A percentile compares a stretch with the other conserved stretches of the same genome.
phyloP scores from a whole-genome alignment of 2,329 filamentous ascomycete genomes.

The Falciphora oryzae region DNA sequence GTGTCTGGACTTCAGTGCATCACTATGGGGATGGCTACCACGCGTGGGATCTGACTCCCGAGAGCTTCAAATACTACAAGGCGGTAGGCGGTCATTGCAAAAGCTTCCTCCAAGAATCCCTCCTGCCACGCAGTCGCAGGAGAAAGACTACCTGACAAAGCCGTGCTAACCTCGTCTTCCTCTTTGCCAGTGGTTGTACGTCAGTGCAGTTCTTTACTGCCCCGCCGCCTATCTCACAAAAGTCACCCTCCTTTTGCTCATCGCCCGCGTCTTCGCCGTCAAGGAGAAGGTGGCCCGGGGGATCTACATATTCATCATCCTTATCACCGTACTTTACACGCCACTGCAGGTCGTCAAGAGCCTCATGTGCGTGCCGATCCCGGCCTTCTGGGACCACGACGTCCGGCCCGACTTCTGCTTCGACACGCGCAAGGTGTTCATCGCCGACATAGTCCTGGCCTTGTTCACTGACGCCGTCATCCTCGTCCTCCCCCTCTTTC shows the following conservation, averaged over 20 bases:
- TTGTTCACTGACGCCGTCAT: slow-evolving; percentile 29
- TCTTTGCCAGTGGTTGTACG: slow-evolving; percentile 13
- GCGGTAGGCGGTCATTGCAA: background rate
- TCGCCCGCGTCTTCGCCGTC: slow-evolving; percentile 20
- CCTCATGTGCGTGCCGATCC: slow-evolving; percentile 18
- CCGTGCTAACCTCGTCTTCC: no score
- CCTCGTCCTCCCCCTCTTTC: slow-evolving; percentile 26
- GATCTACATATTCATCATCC: slow-evolving; percentile 17
- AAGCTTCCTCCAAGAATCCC: no score
- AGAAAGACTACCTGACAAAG: no score
- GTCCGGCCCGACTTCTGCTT: slow-evolving; percentile 22
- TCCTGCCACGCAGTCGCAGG: no score
- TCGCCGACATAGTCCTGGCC: slow-evolving; percentile 26
- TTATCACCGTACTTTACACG: slow-evolving; percentile 15
- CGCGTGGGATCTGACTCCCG: background rate
- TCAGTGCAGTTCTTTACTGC: slow-evolving; percentile 17
- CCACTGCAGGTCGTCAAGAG: slow-evolving; percentile 15
- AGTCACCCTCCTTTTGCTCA: slow-evolving; percentile 20
- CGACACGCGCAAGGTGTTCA: slow-evolving; percentile 26
- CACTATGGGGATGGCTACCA: slow-evolving; percentile 4
- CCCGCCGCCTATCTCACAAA: slow-evolving; percentile 20
- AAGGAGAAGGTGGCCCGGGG: slow-evolving; percentile 14
- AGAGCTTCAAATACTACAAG: background rate
- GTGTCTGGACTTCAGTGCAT: background rate
- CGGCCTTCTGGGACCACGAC: slow-evolving; percentile 17